Conservation (phyloP, 306 rosid genomes). For the Amphicarpaea edgeworthii region DNA sequence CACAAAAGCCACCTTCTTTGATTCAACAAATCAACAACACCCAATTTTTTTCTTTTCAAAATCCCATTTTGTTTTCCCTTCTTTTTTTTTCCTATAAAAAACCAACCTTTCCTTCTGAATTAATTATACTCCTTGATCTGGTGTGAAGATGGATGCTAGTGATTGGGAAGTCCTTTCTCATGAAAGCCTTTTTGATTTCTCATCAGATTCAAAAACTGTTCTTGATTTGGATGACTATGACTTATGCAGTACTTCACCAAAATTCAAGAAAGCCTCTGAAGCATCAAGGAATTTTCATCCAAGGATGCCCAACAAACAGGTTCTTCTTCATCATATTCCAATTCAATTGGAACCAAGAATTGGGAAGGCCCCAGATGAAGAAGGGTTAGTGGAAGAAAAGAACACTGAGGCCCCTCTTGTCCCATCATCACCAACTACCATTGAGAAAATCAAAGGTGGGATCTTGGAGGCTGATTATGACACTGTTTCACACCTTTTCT, state of each 20-base stretch:
- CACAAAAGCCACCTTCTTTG: constrained; percentile 63
- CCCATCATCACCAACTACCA: constrained; percentile 27
- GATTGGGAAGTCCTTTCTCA: constrained; percentile 84
- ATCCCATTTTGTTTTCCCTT: not conserved
- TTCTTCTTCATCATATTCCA: constrained; percentile 52
- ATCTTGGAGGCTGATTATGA: constrained; percentile 55
- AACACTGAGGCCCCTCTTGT: constrained; percentile 23
- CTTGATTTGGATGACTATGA: constrained; percentile 55
- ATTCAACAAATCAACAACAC: constrained; percentile 44
- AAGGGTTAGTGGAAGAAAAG: constrained; percentile 39
- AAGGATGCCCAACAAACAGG: constrained; percentile 38
- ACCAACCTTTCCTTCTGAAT: constrained; percentile 9
- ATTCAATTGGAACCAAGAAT: constrained; percentile 53
- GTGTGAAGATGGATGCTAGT: constrained; percentile 64
- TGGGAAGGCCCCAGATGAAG: constrained; percentile 41
- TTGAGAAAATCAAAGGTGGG: constrained; percentile 18
- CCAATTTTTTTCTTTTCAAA: constrained; percentile 36
- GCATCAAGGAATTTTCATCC: constrained; percentile 40
- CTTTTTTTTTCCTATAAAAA: constrained; percentile 27
- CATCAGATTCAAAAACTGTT: constrained; percentile 42
- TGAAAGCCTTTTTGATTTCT: constrained; percentile 59
- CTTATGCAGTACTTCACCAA: constrained; percentile 69
- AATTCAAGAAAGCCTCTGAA: constrained; percentile 38
- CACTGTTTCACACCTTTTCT: constrained; percentile 62
- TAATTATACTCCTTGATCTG: constrained; percentile 17